phyloP scores from a whole-genome alignment of 1,284 basidiomycete species.

The Fomitopsis betulina region DNA sequence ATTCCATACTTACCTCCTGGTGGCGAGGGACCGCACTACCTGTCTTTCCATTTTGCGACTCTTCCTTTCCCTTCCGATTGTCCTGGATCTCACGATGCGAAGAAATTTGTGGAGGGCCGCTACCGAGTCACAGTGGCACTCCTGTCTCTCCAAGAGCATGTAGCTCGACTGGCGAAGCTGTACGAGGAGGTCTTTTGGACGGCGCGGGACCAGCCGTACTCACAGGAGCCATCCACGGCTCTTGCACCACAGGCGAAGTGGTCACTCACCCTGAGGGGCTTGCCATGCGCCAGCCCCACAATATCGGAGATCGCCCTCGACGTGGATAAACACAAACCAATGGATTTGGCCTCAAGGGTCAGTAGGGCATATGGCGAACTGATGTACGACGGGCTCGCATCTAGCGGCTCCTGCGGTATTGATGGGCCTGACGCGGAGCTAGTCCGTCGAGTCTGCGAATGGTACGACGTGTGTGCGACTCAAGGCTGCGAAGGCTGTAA shows the following conservation, averaged over 20 bases:
- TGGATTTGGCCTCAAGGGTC: too few species aligned
- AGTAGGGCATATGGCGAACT: not conserved
- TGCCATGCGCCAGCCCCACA: too few species aligned
- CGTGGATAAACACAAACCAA: too few species aligned
- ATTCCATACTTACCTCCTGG: not conserved
- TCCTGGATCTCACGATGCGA: not conserved
- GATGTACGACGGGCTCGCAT: not conserved
- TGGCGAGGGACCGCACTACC: not conserved
- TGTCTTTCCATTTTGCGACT: not conserved
- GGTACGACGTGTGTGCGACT: too few species aligned
- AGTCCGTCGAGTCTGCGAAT: not conserved
- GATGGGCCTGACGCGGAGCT: not conserved
- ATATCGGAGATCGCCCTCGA: too few species aligned
- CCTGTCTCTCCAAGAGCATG: not conserved
- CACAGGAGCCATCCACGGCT: too few species aligned
- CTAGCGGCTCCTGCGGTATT: not conserved
- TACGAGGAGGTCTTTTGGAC: not conserved
- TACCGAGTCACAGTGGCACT: conserved; percentile 1
- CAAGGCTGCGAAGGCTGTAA: too few species aligned
- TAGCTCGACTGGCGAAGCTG: not conserved
- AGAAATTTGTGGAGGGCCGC: not conserved
- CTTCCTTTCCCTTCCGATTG: not conserved
- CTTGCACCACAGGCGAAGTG: too few species aligned
- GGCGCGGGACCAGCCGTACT: too few species aligned
- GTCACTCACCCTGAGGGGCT: not conserved